Evolutionary conservation across 2,329 filamentous ascomycete species (phyloP), one percentile per base, ranked within the genome.

Genomic region (Trichoderma atroviride): DNA sequence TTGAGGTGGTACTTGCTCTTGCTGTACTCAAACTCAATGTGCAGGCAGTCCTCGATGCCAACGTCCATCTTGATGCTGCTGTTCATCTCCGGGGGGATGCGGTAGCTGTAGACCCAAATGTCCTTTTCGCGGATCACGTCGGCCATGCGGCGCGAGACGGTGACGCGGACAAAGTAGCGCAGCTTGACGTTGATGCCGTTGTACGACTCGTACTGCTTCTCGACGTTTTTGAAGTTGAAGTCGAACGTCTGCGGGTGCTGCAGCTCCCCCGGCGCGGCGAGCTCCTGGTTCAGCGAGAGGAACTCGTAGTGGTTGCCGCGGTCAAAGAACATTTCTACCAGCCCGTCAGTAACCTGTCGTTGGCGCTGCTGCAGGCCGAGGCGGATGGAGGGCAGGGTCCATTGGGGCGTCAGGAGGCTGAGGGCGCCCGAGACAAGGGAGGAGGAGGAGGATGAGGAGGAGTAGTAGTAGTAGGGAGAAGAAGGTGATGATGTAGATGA

Each of bases 31-130:
- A 99, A 99, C 81, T 99, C 96, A 74, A 99, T 99, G 83, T 99
- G 96, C 75, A 99, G 85, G 80, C 96, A 99, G 83, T 99, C 96
- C 83, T 99, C 96, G 78, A 99, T 99, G 69, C 96, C 96, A 70
- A 99, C 96, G 79, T 99, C 96, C 96, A 99, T 99, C 88, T 99
- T 99, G 86, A 99, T 99, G 74, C 92, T 94, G 82, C 90, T 94
- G 85, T 98, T 99, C 81, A 94, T 96, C 88, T 99, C 96, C 22
- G 96, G 96, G 24, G 96, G 95, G 84, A 98, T 95, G 80, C 94
- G 91, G 86, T 99, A 99, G 72, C 91, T 96, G 85, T 99, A 99
- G 68, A 99, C 96, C 96, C 96, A 99, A 73, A 99, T 92, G 81
- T 99, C 96, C 87, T 99, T 99, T 83, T 99, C 96, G 75, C 96